phyloP scores from a whole-genome alignment of 2,329 filamentous ascomycete species.

The Keithomyces neogunnii region DNA sequence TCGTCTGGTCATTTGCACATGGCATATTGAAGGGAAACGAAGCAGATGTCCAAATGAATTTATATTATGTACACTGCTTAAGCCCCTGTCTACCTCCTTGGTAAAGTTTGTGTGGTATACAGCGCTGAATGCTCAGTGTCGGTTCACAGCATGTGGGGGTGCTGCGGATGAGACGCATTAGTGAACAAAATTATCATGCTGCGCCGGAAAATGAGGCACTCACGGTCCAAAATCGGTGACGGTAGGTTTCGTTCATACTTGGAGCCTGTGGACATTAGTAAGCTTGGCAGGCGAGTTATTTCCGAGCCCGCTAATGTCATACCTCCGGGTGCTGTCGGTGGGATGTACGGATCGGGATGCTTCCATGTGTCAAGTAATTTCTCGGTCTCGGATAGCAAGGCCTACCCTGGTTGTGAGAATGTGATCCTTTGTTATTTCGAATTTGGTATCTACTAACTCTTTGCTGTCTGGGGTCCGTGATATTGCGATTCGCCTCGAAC shows the following conservation, averaged over 20 bases:
- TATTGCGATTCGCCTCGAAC: constrained; percentile 85
- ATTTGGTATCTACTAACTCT: constrained; percentile 46
- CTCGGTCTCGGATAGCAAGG: constrained; percentile 79
- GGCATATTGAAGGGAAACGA: no score
- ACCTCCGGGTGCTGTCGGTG: constrained; percentile 92
- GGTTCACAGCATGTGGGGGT: constrained; percentile 6
- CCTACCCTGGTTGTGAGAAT: constrained; percentile 39
- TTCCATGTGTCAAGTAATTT: constrained; percentile 88
- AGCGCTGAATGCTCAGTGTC: constrained; percentile 2
- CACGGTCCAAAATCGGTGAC: constrained; percentile 70
- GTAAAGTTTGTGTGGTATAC: neutral
- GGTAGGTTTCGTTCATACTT: constrained; percentile 95
- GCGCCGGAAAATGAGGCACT: constrained; percentile 31
- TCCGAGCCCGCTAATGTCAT: constrained; percentile 19
- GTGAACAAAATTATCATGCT: neutral
- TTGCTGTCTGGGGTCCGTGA: constrained; percentile 78
- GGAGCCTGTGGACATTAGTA: constrained; percentile 51
- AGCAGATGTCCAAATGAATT: no score
- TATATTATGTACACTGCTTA: no score
- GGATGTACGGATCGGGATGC: constrained; percentile 87
- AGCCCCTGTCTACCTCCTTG: neutral
- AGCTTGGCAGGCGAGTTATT: constrained; percentile 6
- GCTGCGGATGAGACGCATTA: constrained; percentile 1
- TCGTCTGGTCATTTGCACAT: no score
- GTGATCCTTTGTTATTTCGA: neutral